Conservation (phyloP, 768 basidiomycete species). For the Trametes punicea region DNA sequence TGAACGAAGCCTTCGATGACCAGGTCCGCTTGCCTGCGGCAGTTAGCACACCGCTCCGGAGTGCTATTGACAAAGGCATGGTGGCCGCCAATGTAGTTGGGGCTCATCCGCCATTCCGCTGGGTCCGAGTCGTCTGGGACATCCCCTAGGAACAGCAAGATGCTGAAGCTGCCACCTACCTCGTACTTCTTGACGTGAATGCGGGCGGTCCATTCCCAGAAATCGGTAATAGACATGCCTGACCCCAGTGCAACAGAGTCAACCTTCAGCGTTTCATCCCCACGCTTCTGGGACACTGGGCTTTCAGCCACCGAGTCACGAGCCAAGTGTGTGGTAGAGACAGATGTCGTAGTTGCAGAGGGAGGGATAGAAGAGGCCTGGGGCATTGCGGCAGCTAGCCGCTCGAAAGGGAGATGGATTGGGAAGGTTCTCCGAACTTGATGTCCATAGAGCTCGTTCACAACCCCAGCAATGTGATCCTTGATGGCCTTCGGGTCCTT, state of each 20-base stretch:
- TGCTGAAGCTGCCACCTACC: slow-evolving; percentile 40
- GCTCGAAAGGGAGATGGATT: background rate
- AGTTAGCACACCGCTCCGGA: slow-evolving; percentile 39
- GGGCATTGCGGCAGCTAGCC: background rate
- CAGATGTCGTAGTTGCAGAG: background rate
- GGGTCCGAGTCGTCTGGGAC: slow-evolving; percentile 20
- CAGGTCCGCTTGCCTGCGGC: slow-evolving; percentile 20
- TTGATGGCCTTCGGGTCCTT: slow-evolving; percentile 16
- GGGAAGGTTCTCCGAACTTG: background rate
- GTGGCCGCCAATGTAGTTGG: slow-evolving; percentile 41
- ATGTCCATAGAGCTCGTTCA: slow-evolving; percentile 34
- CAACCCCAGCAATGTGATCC: slow-evolving; percentile 32
- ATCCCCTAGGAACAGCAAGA: slow-evolving; percentile 45
- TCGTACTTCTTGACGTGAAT: slow-evolving; percentile 43
- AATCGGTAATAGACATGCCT: background rate
- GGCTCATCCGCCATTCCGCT: slow-evolving; percentile 34
- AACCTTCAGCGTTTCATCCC: background rate
- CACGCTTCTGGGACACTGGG: background rate
- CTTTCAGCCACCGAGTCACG: background rate
- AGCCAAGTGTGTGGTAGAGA: background rate
- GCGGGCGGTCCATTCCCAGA: slow-evolving; percentile 42
- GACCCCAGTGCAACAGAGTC: background rate
- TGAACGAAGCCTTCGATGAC: slow-evolving; percentile 23
- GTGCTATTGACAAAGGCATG: slow-evolving; percentile 40
- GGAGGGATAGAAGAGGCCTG: background rate